Evolutionary conservation across 2,329 filamentous ascomycete species (phyloP).

Genomic region (Colletotrichum trifolii): DNA sequence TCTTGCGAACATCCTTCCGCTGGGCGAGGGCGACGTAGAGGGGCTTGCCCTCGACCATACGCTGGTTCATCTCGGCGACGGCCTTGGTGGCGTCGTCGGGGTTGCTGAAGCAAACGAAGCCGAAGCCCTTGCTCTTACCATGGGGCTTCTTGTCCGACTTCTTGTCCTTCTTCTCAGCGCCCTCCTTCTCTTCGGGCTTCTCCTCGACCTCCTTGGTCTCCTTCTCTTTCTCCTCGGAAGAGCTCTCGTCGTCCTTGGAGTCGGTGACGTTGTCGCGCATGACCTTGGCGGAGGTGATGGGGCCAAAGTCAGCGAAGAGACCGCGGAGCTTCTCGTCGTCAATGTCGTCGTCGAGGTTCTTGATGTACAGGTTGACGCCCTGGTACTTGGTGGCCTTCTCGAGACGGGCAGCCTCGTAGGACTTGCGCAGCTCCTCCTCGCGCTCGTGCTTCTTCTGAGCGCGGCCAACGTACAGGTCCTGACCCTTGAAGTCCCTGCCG

Average conservation of each 20-base stretch:
- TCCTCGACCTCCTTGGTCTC: slow-evolving; percentile 61
- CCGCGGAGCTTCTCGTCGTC: slow-evolving; percentile 98
- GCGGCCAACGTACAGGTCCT: slow-evolving; percentile 97
- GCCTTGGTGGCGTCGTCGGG: slow-evolving; percentile 99
- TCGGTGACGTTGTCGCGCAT: slow-evolving; percentile 85
- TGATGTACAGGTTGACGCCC: slow-evolving; percentile 99
- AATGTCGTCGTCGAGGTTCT: slow-evolving; percentile 96
- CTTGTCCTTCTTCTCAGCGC: slow-evolving; percentile 69
- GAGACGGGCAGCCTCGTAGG: slow-evolving; percentile 95
- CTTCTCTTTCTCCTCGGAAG: slow-evolving; percentile 62
- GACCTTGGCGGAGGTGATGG: slow-evolving; percentile 98
- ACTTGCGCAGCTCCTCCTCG: slow-evolving; percentile 98
- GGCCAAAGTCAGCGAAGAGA: slow-evolving; percentile 90
- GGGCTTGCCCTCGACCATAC: slow-evolving; percentile 97
- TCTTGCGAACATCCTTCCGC: slow-evolving; percentile 99
- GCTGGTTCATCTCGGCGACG: slow-evolving; percentile 99
- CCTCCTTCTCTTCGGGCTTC: slow-evolving; percentile 60
- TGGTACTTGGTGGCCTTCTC: slow-evolving; percentile 99
- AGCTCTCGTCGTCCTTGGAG: slow-evolving; percentile 64
- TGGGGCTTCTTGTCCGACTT: slow-evolving; percentile 71
- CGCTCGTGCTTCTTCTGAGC: slow-evolving; percentile 99
- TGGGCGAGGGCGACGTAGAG: slow-evolving; percentile 97
- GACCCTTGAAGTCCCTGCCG: slow-evolving; percentile 89
- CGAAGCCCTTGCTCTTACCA: slow-evolving; percentile 99
- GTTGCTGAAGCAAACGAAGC: slow-evolving; percentile 99